phyloP scores from a whole-genome alignment of 1,284 basidiomycete species.

The Agroathelia rolfsii region DNA sequence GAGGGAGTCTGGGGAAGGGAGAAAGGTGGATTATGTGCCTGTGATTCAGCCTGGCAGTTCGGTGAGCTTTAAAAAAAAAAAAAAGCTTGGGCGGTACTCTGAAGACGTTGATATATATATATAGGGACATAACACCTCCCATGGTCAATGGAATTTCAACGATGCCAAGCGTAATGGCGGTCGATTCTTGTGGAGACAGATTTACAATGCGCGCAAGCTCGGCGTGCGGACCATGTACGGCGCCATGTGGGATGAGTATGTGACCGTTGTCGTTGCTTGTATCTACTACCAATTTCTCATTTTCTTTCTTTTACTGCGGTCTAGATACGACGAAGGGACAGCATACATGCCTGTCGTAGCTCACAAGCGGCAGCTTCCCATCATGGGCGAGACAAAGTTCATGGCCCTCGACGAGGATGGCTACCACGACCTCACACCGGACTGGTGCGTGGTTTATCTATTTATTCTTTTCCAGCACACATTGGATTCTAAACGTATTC shows the following conservation, averaged over 20 bases:
- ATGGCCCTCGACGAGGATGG: constrained; percentile 65
- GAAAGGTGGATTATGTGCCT: constrained; percentile 63
- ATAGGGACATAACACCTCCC: constrained; percentile 57
- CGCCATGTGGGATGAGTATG: constrained; percentile 80
- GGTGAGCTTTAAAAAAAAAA: constrained; percentile 42
- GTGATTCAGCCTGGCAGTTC: constrained; percentile 68
- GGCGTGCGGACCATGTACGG: constrained; percentile 63
- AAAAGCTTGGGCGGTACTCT: too few species aligned
- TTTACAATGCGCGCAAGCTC: constrained; percentile 50
- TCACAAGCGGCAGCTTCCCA: constrained; percentile 45
- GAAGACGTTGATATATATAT: constrained; percentile 4
- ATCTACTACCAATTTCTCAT: not conserved
- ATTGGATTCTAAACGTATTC: constrained; percentile 5
- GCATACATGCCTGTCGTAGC: constrained; percentile 61
- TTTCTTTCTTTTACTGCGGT: constrained; percentile 6
- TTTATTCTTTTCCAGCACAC: constrained; percentile 5
- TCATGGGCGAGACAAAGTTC: constrained; percentile 44
- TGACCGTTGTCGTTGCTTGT: constrained; percentile 14
- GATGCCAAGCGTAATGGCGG: constrained; percentile 59
- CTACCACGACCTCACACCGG: constrained; percentile 57
- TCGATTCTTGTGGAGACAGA: constrained; percentile 64
- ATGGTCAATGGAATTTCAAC: constrained; percentile 60
- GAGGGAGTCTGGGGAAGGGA: constrained; percentile 24
- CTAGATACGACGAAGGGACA: constrained; percentile 72
- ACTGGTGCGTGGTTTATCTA: constrained; percentile 40